phyloP scores from a whole-genome alignment of 106 monocot genomes.

The Allium cepa region DNA sequence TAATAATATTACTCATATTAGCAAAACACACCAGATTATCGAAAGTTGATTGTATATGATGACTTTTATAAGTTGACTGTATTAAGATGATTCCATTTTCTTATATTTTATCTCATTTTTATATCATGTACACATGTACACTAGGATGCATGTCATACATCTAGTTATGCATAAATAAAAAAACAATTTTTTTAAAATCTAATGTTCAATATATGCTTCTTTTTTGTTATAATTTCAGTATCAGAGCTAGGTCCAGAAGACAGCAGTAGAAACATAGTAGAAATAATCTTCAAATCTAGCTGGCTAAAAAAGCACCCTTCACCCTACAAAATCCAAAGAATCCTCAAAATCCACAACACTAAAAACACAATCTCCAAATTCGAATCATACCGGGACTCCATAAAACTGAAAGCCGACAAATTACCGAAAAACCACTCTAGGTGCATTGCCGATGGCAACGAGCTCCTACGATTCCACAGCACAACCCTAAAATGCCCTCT shows the following conservation, averaged over 20 bases:
- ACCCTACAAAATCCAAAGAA: conserved; percentile 55
- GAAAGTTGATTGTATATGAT: no score
- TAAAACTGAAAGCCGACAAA: conserved; percentile 52
- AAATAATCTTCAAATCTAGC: conserved; percentile 92
- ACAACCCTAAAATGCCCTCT: conserved; percentile 50
- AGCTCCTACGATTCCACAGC: conserved; percentile 71
- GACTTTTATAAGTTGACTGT: no score
- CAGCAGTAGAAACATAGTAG: conserved; percentile 79
- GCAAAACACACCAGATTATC: no score
- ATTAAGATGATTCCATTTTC: neutral
- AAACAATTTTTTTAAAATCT: no score
- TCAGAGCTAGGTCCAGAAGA: conserved; percentile 63
- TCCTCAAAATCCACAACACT: conserved; percentile 73
- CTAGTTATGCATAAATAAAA: no score
- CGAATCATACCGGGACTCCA: conserved; percentile 55
- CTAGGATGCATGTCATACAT: no score
- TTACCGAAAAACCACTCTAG: conserved; percentile 55
- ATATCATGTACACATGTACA: neutral
- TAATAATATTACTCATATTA: no score
- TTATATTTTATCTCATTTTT: neutral
- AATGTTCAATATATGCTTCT: neutral
- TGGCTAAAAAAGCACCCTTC: conserved; percentile 66
- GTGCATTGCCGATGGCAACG: conserved; percentile 89
- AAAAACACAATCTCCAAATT: conserved; percentile 50
- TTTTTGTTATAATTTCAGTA: conserved; percentile 26